These are phyloP conservation scores for Fusarium napiforme DNA, from an alignment of 2,329 filamentous ascomycete genomes.

Conservation along the genomic window DNA sequence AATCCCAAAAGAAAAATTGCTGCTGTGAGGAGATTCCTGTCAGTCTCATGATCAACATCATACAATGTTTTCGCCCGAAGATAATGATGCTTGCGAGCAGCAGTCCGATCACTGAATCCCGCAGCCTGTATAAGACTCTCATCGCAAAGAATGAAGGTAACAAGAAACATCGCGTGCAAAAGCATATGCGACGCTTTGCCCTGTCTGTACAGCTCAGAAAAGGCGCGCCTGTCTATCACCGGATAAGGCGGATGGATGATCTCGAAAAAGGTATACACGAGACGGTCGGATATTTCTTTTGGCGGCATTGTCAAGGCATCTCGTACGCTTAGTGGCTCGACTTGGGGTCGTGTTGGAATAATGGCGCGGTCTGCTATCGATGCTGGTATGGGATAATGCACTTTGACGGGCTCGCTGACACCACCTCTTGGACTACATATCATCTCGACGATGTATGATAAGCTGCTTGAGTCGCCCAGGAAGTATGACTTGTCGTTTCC, in stretches of 20 bases:
- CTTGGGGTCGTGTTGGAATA: background rate
- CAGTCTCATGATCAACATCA: slow-evolving; percentile 30
- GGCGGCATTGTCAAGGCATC: slow-evolving; percentile 19
- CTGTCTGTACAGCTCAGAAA: background rate
- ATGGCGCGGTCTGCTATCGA: slow-evolving; percentile 25
- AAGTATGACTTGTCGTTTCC: slow-evolving; percentile 8
- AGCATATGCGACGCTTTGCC: slow-evolving; percentile 9
- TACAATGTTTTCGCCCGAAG: slow-evolving; percentile 30
- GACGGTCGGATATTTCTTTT: slow-evolving; percentile 17
- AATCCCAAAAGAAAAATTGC: slow-evolving; percentile 26
- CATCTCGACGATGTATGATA: slow-evolving; percentile 38
- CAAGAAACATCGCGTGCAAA: slow-evolving; percentile 23
- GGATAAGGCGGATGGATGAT: slow-evolving; percentile 27
- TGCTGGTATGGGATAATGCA: slow-evolving; percentile 35
- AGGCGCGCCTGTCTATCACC: slow-evolving; percentile 1
- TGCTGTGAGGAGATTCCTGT: slow-evolving; percentile 4
- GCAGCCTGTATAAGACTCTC: slow-evolving; percentile 22
- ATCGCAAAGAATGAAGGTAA: slow-evolving; percentile 10
- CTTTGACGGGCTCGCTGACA: slow-evolving; percentile 32
- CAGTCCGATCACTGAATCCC: slow-evolving; percentile 16
- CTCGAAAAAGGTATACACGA: slow-evolving; percentile 16
- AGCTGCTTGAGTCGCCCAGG: slow-evolving; percentile 27
- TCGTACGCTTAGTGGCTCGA: slow-evolving; percentile 5
- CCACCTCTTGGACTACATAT: slow-evolving; percentile 27
- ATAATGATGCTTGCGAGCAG: slow-evolving; percentile 31